phyloP scores from a whole-genome alignment of 352 stramenopile genomes.

The Phytopythium chamaehyphon region DNA sequence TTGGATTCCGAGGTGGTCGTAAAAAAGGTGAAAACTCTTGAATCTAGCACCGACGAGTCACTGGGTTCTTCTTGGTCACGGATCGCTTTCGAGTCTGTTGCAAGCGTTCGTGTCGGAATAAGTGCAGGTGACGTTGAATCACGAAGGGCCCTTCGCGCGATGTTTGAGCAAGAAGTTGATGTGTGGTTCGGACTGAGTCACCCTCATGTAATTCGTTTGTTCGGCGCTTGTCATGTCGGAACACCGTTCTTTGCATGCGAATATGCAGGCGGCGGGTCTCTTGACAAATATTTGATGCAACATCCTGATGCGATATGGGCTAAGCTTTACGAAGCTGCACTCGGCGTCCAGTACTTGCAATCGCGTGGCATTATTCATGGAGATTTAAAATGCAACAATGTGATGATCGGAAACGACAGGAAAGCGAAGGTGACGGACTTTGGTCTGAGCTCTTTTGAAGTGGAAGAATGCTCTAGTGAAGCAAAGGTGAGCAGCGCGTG shows the following conservation, averaged over 20 bases:
- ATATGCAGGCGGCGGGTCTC: constrained; percentile 6
- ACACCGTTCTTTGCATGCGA: constrained; percentile 14
- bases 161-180: constrained; percentile 13
- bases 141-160: constrained; percentile 5
- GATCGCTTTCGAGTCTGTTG: no score
- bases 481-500: neutral
- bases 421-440: constrained; percentile 13
- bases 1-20: constrained; percentile 1
- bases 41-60: neutral
- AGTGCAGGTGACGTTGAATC: neutral
- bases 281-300: constrained; percentile 5
- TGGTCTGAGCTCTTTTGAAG: constrained; percentile 6
- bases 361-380: constrained; percentile 44
- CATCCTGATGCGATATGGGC: constrained; percentile 5
- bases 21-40: neutral
- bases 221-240: constrained; percentile 9
- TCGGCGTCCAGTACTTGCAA: constrained; percentile 56
- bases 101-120: no score
- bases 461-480: constrained; percentile 7
- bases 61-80: no score
- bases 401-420: constrained; percentile 15
- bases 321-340: constrained; percentile 18
- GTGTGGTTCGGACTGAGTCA: constrained; percentile 9
- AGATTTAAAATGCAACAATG: constrained; percentile 60
- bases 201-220: constrained; percentile 9